Base-by-base conservation (phyloP, 2,329 filamentous ascomycete genomes). In the Gyromitra esculenta region DNA sequence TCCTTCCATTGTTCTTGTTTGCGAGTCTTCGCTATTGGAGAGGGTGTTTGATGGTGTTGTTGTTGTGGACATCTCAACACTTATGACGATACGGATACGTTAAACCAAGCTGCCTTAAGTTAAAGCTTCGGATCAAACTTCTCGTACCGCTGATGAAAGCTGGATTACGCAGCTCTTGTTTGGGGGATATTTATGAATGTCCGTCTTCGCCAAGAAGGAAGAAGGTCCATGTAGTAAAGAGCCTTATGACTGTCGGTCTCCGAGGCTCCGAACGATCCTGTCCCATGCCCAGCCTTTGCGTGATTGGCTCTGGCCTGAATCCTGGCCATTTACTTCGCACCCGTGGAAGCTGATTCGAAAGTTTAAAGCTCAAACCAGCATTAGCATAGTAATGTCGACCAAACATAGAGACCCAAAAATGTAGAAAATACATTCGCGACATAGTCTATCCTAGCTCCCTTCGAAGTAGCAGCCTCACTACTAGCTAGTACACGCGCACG, bases 1-100 rank as follows among this genome's bases (percentile, higher is more conserved):
- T 41, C 37, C 56, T 39, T 15, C 15, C 43, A 41, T 18, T 37
- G 8, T 48, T 25, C 15, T 56, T 48, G 57, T 21, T 37, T 59
- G 57, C 21, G 37, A 57, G 18, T 50, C 60, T 39, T 59, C 65
- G 31, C 31, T 54, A 52, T 62, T 74, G 15, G 65, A 56, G 15
- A 41, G n/a, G 57, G 59, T 15, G 59, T 37, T 25, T 35, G 39
- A 39, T n/a, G 59, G 41, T 48, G 65, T 52, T 59, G 72, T 43
- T 59, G 15, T 64, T 11, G 41, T 13, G 18, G 43, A 50, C 65
- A 70, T 70, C 54, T 64, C 13, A 8, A 13, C 7, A 6, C 63
- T 60, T 35, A n/a, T 60, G 11, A 39, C 18, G 18, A 60, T 60
- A 37, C 54, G 6, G 37, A n/a, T 62, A 37, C 18, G 31, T 39